A percentile compares a stretch with the other conserved stretches of the same genome.
Conservation (phyloP, 768 basidiomycete genomes). For the Mycena albidolilacea region DNA sequence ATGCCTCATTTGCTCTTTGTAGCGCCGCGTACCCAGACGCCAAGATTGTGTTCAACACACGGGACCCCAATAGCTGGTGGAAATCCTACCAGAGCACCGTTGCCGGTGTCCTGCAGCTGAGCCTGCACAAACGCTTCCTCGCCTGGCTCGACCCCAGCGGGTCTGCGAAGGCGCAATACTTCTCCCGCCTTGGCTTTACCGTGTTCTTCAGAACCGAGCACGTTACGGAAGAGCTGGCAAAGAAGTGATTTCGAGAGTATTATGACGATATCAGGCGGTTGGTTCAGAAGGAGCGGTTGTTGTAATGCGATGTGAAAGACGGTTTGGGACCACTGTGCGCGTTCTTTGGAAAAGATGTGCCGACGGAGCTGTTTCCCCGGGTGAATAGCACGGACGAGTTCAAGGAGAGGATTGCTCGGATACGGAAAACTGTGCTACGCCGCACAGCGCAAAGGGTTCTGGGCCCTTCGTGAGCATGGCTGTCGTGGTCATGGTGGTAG, state of each 20-base stretch:
- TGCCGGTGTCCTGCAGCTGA: neutral
- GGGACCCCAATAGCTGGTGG: conserved; percentile 6
- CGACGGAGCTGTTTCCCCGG: neutral
- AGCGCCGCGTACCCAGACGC: too few relatives aligned
- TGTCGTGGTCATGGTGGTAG: too few relatives aligned
- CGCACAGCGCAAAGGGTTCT: too few relatives aligned
- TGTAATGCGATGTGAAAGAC: neutral
- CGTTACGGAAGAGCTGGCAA: neutral
- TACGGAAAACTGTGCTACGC: too few relatives aligned
- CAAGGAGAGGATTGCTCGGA: too few relatives aligned
- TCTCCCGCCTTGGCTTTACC: neutral
- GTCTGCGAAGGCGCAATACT: neutral
- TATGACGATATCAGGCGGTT: neutral
- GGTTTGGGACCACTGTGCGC: neutral
- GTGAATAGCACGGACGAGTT: neutral
- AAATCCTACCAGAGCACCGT: neutral
- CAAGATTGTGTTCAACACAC: neutral
- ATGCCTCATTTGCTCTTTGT: neutral
- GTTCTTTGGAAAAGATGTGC: conserved; percentile 1
- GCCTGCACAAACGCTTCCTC: neutral
- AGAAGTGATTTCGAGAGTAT: neutral
- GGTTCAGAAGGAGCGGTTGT: conserved; percentile 3
- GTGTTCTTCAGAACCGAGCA: neutral
- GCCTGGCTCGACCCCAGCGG: neutral
- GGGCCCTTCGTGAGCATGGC: too few relatives aligned